Base-by-base conservation (phyloP, 495 filamentous ascomycete genomes). In the Cetradonia linearis region DNA sequence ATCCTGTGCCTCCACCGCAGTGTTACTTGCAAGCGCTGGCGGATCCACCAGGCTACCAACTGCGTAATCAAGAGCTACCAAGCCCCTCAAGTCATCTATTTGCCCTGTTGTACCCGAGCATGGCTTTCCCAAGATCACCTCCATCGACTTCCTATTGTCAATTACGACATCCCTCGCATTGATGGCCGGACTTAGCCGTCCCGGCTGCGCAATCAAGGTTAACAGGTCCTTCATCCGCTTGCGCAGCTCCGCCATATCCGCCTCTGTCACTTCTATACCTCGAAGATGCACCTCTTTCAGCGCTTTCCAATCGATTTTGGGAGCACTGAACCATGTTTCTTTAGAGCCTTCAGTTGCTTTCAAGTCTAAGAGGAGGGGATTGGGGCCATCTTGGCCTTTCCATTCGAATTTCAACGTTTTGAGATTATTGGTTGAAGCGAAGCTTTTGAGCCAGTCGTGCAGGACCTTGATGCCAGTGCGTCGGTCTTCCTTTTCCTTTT, bases 291-390 rank as follows among this genome's bases (percentile, higher is more conserved):
- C 27, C 42, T 60, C 50, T 13, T 61, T 47, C 28, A 60, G 27
- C 3, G 30, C 30, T 5, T 31, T 20, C 62, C 62, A 64, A 9
- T 8, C 13, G 36, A 56, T 55, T 9, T n/a, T 38, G 4, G 58
- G 49, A 18, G 62, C 62, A 48, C 57, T 60, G 53, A 64, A 64
- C 62, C 62, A 64, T 30, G 20, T 25, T 13, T 46, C 42, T 25
- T n/a, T 20, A 8, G 42, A 11, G 20, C 42, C 20, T 0, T 54
- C 50, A 3, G 30, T 31, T 16, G 18, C 50, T 20, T 34, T 34
- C 10, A 54, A 18, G 3, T 54, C 50, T 14, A 59, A 25, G 13
- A 65, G 38, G 5, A 65, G 48, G 10, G 63, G 63, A 16, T 59
- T 62, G 2, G 53, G 59, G 11, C 55, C 55, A 2, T 48, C 16